phyloP scores from a whole-genome alignment of 2,329 filamentous ascomycete species.

The Rasamsonia emersonii region DNA sequence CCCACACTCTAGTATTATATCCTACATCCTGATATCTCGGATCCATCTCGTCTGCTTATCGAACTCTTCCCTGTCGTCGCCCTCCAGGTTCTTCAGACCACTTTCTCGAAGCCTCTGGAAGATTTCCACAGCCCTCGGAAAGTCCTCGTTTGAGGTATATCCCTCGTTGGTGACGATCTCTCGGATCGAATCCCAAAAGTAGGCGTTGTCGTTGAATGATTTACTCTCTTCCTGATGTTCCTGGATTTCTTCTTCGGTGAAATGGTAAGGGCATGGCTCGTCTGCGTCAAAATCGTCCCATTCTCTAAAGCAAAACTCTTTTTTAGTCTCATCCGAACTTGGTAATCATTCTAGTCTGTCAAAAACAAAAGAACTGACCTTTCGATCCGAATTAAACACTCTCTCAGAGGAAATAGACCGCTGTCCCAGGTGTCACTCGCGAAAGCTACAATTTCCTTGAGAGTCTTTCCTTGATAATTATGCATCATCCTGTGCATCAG shows the following conservation, averaged over 20 bases:
- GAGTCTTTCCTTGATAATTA: constrained; percentile 16
- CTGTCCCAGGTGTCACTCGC: constrained; percentile 22
- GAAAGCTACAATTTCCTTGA: constrained; percentile 21
- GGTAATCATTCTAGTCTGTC: too few species aligned
- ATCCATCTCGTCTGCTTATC: too few species aligned
- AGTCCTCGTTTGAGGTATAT: constrained; percentile 10
- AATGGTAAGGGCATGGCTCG: constrained; percentile 7
- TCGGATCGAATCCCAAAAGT: constrained; percentile 10
- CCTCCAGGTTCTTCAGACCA: too few species aligned
- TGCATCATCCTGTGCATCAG: constrained; percentile 17
- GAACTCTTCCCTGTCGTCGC: too few species aligned
- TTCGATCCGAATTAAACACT: constrained; percentile 13
- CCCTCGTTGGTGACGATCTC: constrained; percentile 9
- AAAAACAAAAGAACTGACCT: too few species aligned
- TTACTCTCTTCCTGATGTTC: constrained; percentile 9
- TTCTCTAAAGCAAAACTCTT: constrained; percentile 4
- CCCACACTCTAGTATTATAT: too few species aligned
- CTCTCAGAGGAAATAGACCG: constrained; percentile 23
- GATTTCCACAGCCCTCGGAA: too few species aligned
- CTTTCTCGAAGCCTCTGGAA: too few species aligned
- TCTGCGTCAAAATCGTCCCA: too few species aligned
- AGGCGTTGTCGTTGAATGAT: constrained; percentile 8
- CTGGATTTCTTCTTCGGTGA: constrained; percentile 9
- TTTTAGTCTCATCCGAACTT: constrained; percentile 4
- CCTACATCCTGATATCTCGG: too few species aligned